Evolutionary conservation across 768 basidiomycete genomes (phyloP), one percentile per base, ranked within the genome.

Genomic region (Rhodosporidiobolus sp.): DNA sequence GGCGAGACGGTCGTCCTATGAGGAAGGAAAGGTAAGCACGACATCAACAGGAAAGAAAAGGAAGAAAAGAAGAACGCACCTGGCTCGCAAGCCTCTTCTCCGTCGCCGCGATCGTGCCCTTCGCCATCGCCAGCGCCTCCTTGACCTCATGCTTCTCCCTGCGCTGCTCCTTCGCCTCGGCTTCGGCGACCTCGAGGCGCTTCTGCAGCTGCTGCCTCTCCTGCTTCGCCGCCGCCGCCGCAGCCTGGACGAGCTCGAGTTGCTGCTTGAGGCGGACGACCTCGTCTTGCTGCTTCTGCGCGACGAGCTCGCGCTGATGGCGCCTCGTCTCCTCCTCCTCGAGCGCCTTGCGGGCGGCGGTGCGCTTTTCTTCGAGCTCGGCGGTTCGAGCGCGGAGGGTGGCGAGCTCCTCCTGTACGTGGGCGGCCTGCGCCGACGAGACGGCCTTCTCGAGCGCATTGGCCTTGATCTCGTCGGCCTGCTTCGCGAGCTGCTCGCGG

Each of bases 1-100:
- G 30, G 38, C 32, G 28, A 72, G 24, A 17, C 64, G 65, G 1
- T 67, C 66, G 45, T 72, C 71, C 71, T 72, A 57, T 20, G 34
- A 17, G 22, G 19, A 5, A 6, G 7, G 19, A 1, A 14, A 3
- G 48, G 14, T 49, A 32, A 24, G 26, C 7, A 34, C n/a, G n/a
- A 24, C 19, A 43, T 6, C 2, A 4, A 4, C 14, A 17, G 24
- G 28, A 11, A 9, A 22, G 28, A 22, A 3, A n/a, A 24, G 4
- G 2, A 24, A 2, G 3, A 7, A 35, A 32, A 10, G 2, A 12
- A 8, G 16, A 52, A 49, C 50, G 28, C 12, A 68, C 71, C 57
- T 67, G 71, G 5, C n/a, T 19, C 0, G 62, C 22, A 8, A 72
- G 24, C n/a, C 66, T 28, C 71, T 72, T 72, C 50, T 72, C 71